Evolutionary conservation across 2,329 filamentous ascomycete species (phyloP).

Genomic region (Fusarium chaquense): DNA sequence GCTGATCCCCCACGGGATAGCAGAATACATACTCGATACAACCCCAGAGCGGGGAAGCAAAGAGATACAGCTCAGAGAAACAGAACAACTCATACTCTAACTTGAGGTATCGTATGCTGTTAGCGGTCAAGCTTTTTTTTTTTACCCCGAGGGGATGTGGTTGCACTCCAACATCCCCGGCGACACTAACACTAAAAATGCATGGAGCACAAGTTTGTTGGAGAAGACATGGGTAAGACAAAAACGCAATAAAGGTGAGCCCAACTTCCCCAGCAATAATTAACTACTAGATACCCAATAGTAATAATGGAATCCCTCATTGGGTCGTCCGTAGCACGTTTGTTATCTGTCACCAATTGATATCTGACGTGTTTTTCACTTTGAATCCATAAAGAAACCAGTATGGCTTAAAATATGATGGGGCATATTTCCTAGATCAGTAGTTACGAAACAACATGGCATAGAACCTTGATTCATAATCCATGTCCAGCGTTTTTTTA

Average conservation of each 20-base stretch:
- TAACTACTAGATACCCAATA: background rate
- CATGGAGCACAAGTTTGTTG: constrained; percentile 23
- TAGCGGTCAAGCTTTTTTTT: constrained; percentile 7
- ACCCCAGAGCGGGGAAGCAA: background rate
- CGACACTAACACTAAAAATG: background rate
- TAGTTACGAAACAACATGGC: constrained; percentile 15
- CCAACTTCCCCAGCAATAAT: constrained; percentile 15
- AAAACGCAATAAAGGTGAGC: constrained; percentile 1
- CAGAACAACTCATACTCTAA: background rate
- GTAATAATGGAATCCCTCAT: constrained; percentile 9
- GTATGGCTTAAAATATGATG: constrained; percentile 17
- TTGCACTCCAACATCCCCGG: constrained; percentile 14
- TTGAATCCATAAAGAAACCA: background rate
- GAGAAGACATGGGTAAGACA: constrained; percentile 26
- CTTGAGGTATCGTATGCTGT: background rate
- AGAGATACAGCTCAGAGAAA: too few relatives aligned
- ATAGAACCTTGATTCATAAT: constrained; percentile 36
- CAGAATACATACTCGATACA: background rate
- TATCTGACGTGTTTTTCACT: constrained; percentile 3
- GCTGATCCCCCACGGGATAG: background rate
- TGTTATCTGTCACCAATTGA: background rate
- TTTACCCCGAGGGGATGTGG: constrained; percentile 2
- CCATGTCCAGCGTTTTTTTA: constrained; percentile 7
- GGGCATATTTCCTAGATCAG: background rate
- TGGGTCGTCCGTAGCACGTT: constrained; percentile 17